These are phyloP conservation scores for Coemansia sp. DNA, from an alignment of 192 early-diverging fungal genomes.

Conservation along the genomic window DNA sequence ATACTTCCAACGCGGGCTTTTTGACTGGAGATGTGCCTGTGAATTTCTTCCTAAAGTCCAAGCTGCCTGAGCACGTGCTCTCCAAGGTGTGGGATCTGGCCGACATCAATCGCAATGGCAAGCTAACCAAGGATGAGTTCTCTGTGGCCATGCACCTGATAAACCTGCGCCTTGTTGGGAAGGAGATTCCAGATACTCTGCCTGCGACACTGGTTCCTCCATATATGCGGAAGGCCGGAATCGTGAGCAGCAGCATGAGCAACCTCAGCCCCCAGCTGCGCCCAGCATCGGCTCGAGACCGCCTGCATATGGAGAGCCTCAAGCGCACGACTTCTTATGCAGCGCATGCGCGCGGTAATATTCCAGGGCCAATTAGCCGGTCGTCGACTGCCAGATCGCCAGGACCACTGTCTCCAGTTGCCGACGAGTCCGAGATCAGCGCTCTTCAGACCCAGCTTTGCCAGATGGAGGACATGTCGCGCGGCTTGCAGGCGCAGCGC, in stretches of 20 bases:
- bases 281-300: slow-evolving; percentile 24
- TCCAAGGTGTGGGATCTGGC: slow-evolving; percentile 83
- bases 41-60: slow-evolving; percentile 78
- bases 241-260: slow-evolving; percentile 37
- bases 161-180: slow-evolving; percentile 59
- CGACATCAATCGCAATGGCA: slow-evolving; percentile 62
- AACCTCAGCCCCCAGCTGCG: slow-evolving; percentile 36
- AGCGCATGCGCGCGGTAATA: slow-evolving; percentile 14
- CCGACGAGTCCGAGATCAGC: slow-evolving; percentile 26
- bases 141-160: slow-evolving; percentile 81
- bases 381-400: slow-evolving; percentile 28
- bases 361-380: slow-evolving; percentile 23
- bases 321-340: slow-evolving; percentile 42
- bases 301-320: slow-evolving; percentile 22
- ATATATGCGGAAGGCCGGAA: slow-evolving; percentile 39
- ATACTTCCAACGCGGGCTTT: slow-evolving; percentile 60
- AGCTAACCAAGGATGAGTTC: slow-evolving; percentile 70
- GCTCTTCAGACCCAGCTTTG: slow-evolving; percentile 41
- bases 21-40: slow-evolving; percentile 73
- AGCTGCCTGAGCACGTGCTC: slow-evolving; percentile 63
- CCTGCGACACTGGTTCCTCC: slow-evolving; percentile 52
- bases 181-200: slow-evolving; percentile 54
- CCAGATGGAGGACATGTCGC: slow-evolving; percentile 45
- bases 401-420: slow-evolving; percentile 24
- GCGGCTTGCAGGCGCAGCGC: slow-evolving; percentile 48